A percentile compares a stretch with the other conserved stretches of the same genome.
phyloP scores from a whole-genome alignment of 2,329 filamentous ascomycete species.

The Xylariaceae sp. region DNA sequence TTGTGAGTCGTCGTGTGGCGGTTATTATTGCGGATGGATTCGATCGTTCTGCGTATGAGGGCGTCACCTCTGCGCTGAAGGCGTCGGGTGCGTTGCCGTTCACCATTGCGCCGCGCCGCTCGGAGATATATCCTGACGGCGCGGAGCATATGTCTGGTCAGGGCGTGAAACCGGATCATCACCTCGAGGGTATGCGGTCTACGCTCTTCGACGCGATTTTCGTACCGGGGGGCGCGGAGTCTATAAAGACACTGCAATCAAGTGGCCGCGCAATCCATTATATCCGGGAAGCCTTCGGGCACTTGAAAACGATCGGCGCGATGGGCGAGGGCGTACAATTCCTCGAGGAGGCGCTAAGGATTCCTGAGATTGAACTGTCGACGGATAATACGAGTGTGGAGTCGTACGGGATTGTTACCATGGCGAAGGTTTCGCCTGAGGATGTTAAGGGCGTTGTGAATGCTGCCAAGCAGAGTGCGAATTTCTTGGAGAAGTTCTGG shows the following conservation, averaged over 20 bases:
- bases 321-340: conserved; percentile 67
- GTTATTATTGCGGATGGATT: conserved; percentile 76
- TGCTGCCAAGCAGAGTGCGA: conserved; percentile 61
- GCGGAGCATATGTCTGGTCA: conserved; percentile 47
- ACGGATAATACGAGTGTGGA: conserved; percentile 50
- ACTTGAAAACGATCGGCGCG: conserved; percentile 73
- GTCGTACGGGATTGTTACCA: conserved; percentile 73
- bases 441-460: conserved; percentile 56
- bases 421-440: conserved; percentile 47
- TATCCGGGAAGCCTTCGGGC: conserved; percentile 74
- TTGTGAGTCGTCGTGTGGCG: conserved; percentile 65
- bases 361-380: conserved; percentile 41
- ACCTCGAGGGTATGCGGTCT: conserved; percentile 72
- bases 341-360: conserved; percentile 44
- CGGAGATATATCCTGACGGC: conserved; percentile 57
- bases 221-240: conserved; percentile 64
- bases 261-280: conserved; percentile 71
- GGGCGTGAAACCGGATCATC: conserved; percentile 65
- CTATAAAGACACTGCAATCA: conserved; percentile 57
- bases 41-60: conserved; percentile 59
- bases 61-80: conserved; percentile 58
- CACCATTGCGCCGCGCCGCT: conserved; percentile 65
- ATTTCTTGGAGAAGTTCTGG: conserved; percentile 67
- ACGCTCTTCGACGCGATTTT: conserved; percentile 79
- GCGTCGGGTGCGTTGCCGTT: conserved; percentile 62